Conservation (phyloP, 257 asterid genomes). For the Buddleja alternifolia region DNA sequence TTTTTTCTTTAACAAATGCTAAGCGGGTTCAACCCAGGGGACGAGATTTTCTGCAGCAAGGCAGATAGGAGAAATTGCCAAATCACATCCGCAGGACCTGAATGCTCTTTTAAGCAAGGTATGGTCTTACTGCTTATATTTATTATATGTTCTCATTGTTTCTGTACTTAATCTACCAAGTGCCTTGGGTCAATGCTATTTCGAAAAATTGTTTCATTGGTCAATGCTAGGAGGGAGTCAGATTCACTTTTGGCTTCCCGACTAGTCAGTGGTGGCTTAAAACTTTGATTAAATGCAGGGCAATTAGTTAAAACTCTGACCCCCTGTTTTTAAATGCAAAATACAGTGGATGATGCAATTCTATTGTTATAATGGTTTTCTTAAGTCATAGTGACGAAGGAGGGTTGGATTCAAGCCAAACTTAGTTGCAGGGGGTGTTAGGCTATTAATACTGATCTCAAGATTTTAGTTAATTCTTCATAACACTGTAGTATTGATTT, state of each 20-base stretch:
- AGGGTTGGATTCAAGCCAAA: not conserved
- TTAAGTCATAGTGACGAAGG: not conserved
- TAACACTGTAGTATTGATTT: not conserved
- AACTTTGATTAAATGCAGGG: not conserved
- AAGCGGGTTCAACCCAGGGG: conserved; percentile 97
- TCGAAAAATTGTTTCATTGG: not conserved
- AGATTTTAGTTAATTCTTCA: not conserved
- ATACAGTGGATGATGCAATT: not conserved
- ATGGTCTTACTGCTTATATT: conserved; percentile 8
- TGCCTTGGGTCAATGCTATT: not conserved
- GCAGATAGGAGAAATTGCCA: conserved; percentile 98
- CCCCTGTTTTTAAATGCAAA: not conserved
- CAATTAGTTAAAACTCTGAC: not conserved
- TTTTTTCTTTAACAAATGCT: conserved; percentile 59
- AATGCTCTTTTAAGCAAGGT: conserved; percentile 89
- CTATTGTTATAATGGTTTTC: not conserved
- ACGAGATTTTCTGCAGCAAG: conserved; percentile 96
- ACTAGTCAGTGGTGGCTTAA: not conserved
- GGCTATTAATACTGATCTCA: not conserved
- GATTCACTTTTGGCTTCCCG: not conserved
- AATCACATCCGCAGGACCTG: conserved; percentile 96
- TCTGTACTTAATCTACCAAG: not conserved
- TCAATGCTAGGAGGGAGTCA: not conserved
- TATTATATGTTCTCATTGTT: not conserved
- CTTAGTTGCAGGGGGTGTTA: not conserved